Evolutionary conservation across 805 yeast genomes (phyloP).

Genomic region (Ogataea henricii): DNA sequence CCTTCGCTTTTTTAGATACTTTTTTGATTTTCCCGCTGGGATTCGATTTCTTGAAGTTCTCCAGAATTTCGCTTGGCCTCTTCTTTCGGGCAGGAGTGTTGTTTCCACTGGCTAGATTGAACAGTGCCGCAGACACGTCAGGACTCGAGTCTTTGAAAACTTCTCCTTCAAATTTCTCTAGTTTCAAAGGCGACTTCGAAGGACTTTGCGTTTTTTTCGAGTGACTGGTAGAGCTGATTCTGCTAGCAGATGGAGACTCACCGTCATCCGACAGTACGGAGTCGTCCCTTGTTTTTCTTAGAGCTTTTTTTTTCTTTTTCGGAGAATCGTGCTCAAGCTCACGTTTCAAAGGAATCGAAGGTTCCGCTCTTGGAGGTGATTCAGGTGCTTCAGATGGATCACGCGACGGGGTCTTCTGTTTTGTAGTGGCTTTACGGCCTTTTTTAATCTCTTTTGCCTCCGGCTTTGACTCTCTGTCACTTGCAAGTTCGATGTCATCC

Average conservation of each 20-base stretch:
- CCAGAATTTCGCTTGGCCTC: slow-evolving; percentile 15
- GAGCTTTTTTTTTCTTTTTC: slow-evolving; percentile 21
- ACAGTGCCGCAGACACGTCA: slow-evolving; percentile 14
- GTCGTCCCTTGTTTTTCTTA: slow-evolving; percentile 16
- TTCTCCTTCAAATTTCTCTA: slow-evolving; percentile 29
- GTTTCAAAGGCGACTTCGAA: slow-evolving; percentile 19
- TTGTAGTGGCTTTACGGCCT: slow-evolving; percentile 3
- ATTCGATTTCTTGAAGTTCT: slow-evolving; percentile 20
- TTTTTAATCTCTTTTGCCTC: not conserved
- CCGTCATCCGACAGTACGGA: slow-evolving; percentile 18
- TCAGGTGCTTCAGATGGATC: slow-evolving; percentile 1
- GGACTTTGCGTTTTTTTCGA: slow-evolving; percentile 9
- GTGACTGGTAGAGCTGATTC: not conserved
- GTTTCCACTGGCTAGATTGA: slow-evolving; percentile 10
- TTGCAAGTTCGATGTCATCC: slow-evolving; percentile 9
- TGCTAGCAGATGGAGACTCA: slow-evolving; percentile 14
- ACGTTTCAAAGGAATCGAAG: slow-evolving; percentile 21
- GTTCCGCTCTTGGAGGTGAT: slow-evolving; percentile 14
- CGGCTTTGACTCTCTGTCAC: not conserved
- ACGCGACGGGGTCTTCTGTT: not conserved
- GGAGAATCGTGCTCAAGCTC: slow-evolving; percentile 18
- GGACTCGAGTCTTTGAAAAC: slow-evolving; percentile 14
- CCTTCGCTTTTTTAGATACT: slow-evolving; percentile 10
- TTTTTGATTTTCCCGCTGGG: slow-evolving; percentile 22
- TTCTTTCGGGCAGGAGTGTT: slow-evolving; percentile 16